Evolutionary conservation across 768 basidiomycete genomes (phyloP).

Genomic region (Hysterangium stoloniferum): DNA sequence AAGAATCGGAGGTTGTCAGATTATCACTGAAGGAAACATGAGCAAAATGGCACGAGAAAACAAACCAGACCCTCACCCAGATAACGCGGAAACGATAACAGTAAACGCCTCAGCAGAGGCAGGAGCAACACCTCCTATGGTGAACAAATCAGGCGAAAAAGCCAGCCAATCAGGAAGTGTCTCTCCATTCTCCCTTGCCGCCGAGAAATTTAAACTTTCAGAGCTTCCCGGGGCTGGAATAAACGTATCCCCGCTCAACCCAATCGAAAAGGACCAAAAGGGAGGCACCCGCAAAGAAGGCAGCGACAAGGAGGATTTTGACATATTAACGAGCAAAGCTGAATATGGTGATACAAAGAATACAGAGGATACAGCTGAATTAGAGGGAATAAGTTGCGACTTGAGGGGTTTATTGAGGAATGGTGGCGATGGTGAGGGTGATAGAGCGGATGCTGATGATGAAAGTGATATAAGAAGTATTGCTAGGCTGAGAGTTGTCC

Average conservation of each 20-base stretch:
- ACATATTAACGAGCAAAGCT: conserved; percentile 38
- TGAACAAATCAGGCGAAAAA: conserved; percentile 60
- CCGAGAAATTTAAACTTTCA: conserved; percentile 51
- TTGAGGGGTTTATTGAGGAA: conserved; percentile 43
- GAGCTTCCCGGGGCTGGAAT: conserved; percentile 20
- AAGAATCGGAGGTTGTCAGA: conserved; percentile 27
- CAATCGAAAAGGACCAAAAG: conserved; percentile 86
- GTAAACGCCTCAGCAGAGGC: conserved; percentile 36
- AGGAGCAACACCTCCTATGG: conserved; percentile 79
- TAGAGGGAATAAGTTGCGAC: conserved; percentile 52
- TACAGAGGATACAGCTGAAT: conserved; percentile 68
- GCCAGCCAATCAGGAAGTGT: conserved; percentile 66
- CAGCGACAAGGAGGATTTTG: conserved; percentile 9
- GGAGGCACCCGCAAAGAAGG: conserved; percentile 69
- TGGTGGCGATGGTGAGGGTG: conserved; percentile 32
- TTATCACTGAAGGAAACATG: neutral
- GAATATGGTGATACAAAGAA: conserved; percentile 56
- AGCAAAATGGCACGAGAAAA: conserved; percentile 23
- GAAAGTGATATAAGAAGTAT: conserved; percentile 16
- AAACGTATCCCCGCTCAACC: conserved; percentile 64
- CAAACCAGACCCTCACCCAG: conserved; percentile 61
- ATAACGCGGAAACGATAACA: conserved; percentile 66
- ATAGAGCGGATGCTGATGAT: conserved; percentile 21
- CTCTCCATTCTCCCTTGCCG: conserved; percentile 58
- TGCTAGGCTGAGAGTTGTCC: neutral